Evolutionary conservation across 805 yeast genomes (phyloP), one percentile per base, ranked within the genome.

Genomic region (Cyberlindnera xishuangbannaensis): DNA sequence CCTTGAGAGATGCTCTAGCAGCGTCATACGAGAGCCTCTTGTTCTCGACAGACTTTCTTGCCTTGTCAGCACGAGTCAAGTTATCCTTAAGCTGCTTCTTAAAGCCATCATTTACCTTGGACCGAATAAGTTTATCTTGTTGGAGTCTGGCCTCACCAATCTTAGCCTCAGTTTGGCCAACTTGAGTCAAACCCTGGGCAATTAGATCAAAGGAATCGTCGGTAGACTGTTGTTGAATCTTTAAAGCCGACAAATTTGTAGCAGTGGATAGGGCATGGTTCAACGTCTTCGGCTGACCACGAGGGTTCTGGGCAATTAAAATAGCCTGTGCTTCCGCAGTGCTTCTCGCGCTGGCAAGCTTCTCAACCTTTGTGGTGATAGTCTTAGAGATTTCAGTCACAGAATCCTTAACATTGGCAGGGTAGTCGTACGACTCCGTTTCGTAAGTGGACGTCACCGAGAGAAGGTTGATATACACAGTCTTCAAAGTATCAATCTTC

Each of bases 321-420:
- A 84, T 82, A 11, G 82, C 74, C 62, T 84, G 92, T 5, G 88
- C 90, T 55, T 84, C 95, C n/a, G 76, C 71, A 2, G 90, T 84
- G 16, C 82, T 69, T 30, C 80, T 70, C 11, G 87, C 95, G 52
- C 70, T 73, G 13, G 87, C 72, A 40, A 83, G 65, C 40, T 76
- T 82, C 38, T 71, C 66, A 30, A 83, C 79, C 47, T 83, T 73
- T 34, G 69, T 65, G 32, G 78, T 66, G 40, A 84, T 68, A 44
- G 70, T 71, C 59, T 77, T 77, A 33, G 86, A 78, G 39, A 83
- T 70, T 42, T 81, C 88, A 31, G 70, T 67, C 43, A 84, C 73
- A n/a, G 87, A 76, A 53, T 85, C 95, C 48, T 70, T 77, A 20
- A 59, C 64, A 48, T 79, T 78, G 35, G 76, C 73, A 8, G 95